Evolutionary conservation across 2,329 filamentous ascomycete genomes (phyloP), one percentile per base, ranked within the genome.

Genomic region (Myriosclerotinia scirpicola): DNA sequence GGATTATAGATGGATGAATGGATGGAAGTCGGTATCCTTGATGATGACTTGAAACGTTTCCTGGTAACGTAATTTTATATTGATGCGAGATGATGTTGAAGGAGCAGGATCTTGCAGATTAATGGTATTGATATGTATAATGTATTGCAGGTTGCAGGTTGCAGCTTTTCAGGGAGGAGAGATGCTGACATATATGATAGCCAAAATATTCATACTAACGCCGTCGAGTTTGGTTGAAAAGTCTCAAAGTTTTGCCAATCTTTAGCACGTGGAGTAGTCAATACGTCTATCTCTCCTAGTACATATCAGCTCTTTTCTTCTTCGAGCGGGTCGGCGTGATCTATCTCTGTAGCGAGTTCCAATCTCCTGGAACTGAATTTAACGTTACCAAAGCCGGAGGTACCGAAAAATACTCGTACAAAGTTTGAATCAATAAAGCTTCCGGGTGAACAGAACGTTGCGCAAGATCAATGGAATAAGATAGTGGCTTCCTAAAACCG

Each of bases 361-460:
- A 65, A 66, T 66, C 59, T 67, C 62, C 65, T 71, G 69, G 69
- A 69, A 68, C 61, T 66, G 53, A 44, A 70, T 54, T 67, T 54
- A 64, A 69, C 65, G 68, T 70, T 71, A 70, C 70, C 67, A 59
- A 56, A 46, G 63, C 61, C 69, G 68, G 68, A 71, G 67, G 63
- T 64, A 69, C 69, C 69, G 65, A 70, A 64, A 65, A 53, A 52
- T 40, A 54, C 66, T 71, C 68, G 69, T 58, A 71, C 69, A 70
- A 55, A 69, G 58, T 52, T 40, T 63, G 52, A 66, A 44, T 63
- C 67, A 71, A 70, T 69, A 70, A 70, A 65, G 54, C 56, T 65
- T 58, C 65, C 65, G 64, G 65, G 67, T 63, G 54, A 71, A 63
- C 54, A 67, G 61, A 59, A 67, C 52, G 70, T 68, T 60, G 70